Conservation (phyloP, 2,329 filamentous ascomycete species). For the Xylaria arbuscula region DNA sequence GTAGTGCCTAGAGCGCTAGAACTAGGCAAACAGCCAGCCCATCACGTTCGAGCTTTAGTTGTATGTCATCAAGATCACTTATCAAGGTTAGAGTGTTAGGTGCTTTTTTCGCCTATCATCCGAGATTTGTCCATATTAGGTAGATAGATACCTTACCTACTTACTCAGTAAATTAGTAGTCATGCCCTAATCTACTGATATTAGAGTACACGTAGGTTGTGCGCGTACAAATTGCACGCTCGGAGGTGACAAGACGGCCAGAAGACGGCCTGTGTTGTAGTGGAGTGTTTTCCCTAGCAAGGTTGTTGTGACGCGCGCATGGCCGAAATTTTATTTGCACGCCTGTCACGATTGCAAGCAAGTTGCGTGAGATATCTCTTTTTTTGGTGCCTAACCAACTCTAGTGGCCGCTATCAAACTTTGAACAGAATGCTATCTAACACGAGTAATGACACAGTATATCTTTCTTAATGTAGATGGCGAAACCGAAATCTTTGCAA, state of each 20-base stretch:
- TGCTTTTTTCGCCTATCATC: neutral
- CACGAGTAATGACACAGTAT: slow-evolving; percentile 36
- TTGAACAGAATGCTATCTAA: slow-evolving; percentile 11
- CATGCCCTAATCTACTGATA: too few relatives aligned
- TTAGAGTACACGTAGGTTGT: too few relatives aligned
- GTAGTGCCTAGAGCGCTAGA: neutral
- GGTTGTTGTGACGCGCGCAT: neutral
- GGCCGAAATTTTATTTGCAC: neutral
- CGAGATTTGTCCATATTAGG: neutral
- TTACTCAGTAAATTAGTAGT: too few relatives aligned
- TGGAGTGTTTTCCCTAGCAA: neutral
- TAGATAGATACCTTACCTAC: neutral
- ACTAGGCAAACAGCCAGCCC: neutral
- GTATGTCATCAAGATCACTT: too few relatives aligned
- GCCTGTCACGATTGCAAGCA: slow-evolving; percentile 27
- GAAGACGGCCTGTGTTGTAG: too few relatives aligned
- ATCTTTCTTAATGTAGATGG: neutral
- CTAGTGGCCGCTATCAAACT: slow-evolving; percentile 21
- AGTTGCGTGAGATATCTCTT: slow-evolving; percentile 17
- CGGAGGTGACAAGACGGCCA: too few relatives aligned
- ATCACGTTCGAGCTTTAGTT: too few relatives aligned
- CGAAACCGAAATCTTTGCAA: neutral
- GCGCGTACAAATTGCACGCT: too few relatives aligned
- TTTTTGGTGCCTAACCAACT: slow-evolving; percentile 1
- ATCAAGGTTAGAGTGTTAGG: too few relatives aligned